Conservation (phyloP, 2,329 filamentous ascomycete species). For the Diplocarpon mali region DNA sequence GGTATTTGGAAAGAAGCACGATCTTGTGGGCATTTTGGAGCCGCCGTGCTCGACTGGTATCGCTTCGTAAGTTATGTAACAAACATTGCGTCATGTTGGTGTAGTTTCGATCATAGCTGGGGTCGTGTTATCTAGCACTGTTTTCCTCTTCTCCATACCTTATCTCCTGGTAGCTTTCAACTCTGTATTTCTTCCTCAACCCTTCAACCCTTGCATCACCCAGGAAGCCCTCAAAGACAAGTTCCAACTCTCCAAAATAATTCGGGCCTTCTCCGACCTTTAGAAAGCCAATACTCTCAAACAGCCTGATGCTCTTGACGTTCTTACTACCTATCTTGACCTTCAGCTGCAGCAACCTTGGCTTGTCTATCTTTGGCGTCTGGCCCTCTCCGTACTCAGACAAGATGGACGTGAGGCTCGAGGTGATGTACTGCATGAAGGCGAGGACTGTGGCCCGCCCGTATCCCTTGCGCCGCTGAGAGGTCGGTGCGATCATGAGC, state of each 20-base stretch:
- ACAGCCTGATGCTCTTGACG: slow-evolving; percentile 43
- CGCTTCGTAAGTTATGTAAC: too few species aligned
- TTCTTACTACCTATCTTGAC: slow-evolving; percentile 53
- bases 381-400: slow-evolving; percentile 35
- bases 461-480: slow-evolving; percentile 48
- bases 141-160: slow-evolving; percentile 20
- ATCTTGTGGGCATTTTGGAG: too few species aligned
- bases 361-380: slow-evolving; percentile 6
- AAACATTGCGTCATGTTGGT: too few species aligned
- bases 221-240: slow-evolving; percentile 29
- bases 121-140: too few species aligned
- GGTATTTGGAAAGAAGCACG: too few species aligned
- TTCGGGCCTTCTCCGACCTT: slow-evolving; percentile 38
- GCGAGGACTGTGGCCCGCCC: slow-evolving; percentile 54
- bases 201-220: slow-evolving; percentile 19
- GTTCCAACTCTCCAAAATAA: slow-evolving; percentile 59
- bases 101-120: too few species aligned
- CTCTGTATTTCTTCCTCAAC: slow-evolving; percentile 25
- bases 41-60: too few species aligned
- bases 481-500: slow-evolving; percentile 65
- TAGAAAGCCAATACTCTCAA: slow-evolving; percentile 47
- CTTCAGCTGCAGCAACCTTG: slow-evolving; percentile 34
- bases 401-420: slow-evolving; percentile 43
- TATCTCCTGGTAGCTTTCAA: slow-evolving; percentile 30
- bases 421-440: slow-evolving; percentile 58